Evolutionary conservation across 768 basidiomycete species (phyloP).

Genomic region (Xerocomellus intermedius): DNA sequence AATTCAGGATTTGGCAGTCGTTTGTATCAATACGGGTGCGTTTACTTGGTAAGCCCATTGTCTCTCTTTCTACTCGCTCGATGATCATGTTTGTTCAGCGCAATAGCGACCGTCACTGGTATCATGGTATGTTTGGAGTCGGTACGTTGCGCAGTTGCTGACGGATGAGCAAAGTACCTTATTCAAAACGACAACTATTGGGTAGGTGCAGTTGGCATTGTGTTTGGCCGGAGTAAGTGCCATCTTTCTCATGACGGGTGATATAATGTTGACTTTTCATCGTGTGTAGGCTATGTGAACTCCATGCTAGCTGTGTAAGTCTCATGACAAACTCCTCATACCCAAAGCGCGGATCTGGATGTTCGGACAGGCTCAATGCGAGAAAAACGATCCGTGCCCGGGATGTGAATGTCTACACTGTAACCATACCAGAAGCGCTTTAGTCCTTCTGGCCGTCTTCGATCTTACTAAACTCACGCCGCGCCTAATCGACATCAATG

Average conservation of each 20-base stretch:
- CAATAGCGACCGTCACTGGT: not conserved
- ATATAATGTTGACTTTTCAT: not conserved
- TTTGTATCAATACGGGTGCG: conserved; percentile 13
- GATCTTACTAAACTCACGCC: not conserved
- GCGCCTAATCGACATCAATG: not conserved
- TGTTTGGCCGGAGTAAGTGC: conserved; percentile 5
- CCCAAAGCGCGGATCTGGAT: not conserved
- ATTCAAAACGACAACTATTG: not conserved
- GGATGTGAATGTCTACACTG: not conserved
- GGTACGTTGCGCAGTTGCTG: not conserved
- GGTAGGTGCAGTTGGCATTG: not conserved
- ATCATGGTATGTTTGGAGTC: conserved; percentile 3
- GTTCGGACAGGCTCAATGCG: conserved; percentile 9
- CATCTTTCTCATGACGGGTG: not conserved
- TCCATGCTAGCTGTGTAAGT: conserved; percentile 17
- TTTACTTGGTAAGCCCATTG: conserved; percentile 8
- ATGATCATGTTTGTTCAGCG: not conserved
- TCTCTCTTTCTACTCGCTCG: not conserved
- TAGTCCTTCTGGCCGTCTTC: not conserved
- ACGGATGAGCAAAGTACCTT: not conserved
- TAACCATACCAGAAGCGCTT: not conserved
- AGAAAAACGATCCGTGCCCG: conserved; percentile 10
- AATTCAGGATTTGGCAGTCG: conserved; percentile 9
- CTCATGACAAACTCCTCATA: not conserved
- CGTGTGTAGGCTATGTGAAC: conserved; percentile 10